Percentiles rank a stretch among this genome's conserved stretches.
phyloP scores from a whole-genome alignment of 441 rosid genomes.

The Theobroma grandiflorum region DNA sequence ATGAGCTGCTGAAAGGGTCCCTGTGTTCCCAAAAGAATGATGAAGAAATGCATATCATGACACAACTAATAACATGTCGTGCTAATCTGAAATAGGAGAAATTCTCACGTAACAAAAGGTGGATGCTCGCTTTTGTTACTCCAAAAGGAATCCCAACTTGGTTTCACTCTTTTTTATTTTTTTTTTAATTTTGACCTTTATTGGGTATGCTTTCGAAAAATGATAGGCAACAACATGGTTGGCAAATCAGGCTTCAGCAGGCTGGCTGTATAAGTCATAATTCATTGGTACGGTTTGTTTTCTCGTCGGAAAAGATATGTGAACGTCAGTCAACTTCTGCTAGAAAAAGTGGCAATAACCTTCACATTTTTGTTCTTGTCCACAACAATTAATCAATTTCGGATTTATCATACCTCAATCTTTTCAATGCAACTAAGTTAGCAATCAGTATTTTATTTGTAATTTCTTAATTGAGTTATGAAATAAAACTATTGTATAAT shows the following conservation, averaged over 20 bases:
- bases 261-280: neutral
- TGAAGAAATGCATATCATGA: too few species aligned
- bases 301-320: neutral
- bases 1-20: neutral
- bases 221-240: neutral
- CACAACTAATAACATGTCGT: too few species aligned
- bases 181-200: neutral
- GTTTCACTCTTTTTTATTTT: neutral
- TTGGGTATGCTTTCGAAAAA: neutral
- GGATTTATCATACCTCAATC: neutral
- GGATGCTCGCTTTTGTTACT: neutral
- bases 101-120: neutral
- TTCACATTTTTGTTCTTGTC: neutral
- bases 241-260: neutral
- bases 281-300: constrained; percentile 14
- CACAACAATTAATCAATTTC: neutral
- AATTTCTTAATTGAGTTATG: neutral
- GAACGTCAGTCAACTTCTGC: constrained; percentile 1
- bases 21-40: neutral
- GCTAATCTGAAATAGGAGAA: neutral
- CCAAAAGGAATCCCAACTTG: constrained; percentile 2
- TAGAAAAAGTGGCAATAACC: neutral
- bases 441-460: neutral
- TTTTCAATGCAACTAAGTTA: neutral
- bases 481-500: neutral